Base-by-base conservation (phyloP, 345 rosid genomes). In the Microthlaspi erraticum region DNA sequence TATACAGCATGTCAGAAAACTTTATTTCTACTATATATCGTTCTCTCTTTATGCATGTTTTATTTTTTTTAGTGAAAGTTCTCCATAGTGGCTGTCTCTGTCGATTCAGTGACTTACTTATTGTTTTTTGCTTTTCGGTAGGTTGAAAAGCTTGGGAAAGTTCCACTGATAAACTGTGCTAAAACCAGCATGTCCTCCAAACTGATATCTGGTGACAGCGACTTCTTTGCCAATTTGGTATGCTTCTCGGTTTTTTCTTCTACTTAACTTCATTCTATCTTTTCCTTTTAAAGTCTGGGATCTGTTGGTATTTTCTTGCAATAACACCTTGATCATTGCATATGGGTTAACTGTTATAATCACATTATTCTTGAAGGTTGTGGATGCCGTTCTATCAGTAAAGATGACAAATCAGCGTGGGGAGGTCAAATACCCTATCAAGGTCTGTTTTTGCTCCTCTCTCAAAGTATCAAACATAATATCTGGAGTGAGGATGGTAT, bases 121-220 rank as follows among this genome's bases (percentile, higher is more conserved):
- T 68, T 48, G n/a, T 48, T 33, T 54, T 62, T 33, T 54, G 44
- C 56, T 0, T 37, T 55, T 46, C 29, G 16, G 1, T 53, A 92
- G 98, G 96, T 92, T 79, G 98, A 94, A 77, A 94, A 92, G 80
- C 93, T 95, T 38, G 97, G 98, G 57, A 95, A 90, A 73, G 91
- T 83, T 77, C 89, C 94, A 74, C 79, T 95, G 42, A 77, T 95
- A 48, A 95, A 92, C 77, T 92, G 93, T 79, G 99, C 98, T 42
- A 95, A 95, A 78, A 95, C 98, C 54, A 92, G 97, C 82, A 92
- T 95, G 96, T 94, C 99, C 60, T 95, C 99, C 2, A 95, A 92
- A 83, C 78, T 95, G 82, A 90, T 95, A 80, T 88, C 88, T 56
- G 85, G 80, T 68, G 97, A 95, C 81, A 88, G 96, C 50, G 91